phyloP scores from a whole-genome alignment of 345 rosid species.

The Syzygium jambos region DNA sequence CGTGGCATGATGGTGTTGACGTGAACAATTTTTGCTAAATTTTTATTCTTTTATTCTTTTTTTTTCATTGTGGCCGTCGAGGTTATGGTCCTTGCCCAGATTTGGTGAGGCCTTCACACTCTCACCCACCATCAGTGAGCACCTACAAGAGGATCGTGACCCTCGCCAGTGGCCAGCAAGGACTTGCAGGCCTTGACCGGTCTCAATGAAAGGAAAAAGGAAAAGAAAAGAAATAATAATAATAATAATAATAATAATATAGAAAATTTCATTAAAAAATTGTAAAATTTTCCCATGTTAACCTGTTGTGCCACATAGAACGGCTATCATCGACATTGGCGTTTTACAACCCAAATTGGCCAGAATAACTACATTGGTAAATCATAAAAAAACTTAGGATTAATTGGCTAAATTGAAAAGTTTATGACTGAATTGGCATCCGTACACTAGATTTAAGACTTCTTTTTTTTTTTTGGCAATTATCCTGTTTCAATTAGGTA shows the following conservation, averaged over 20 bases:
- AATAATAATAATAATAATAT: too few species aligned
- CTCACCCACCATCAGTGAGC: too few species aligned
- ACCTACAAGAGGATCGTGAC: too few species aligned
- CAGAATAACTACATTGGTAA: rapidly evolving
- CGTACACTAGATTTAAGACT: rapidly evolving
- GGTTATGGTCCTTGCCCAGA: too few species aligned
- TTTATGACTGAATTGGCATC: not conserved
- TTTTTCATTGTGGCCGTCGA: too few species aligned
- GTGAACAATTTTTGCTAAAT: too few species aligned
- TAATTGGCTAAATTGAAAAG: rapidly evolving
- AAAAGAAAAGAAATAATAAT: not conserved
- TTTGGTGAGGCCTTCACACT: too few species aligned
- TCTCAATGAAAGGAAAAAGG: not conserved
- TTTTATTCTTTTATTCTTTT: too few species aligned
- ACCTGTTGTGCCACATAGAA: rapidly evolving
- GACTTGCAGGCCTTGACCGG: rapidly evolving
- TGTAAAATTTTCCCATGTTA: too few species aligned
- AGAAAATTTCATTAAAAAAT: not conserved
- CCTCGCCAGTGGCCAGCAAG: too few species aligned
- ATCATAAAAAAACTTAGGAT: not conserved
- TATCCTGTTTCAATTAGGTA: not conserved
- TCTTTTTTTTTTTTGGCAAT: not conserved
- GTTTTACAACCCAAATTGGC: rapidly evolving
- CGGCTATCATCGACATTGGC: rapidly evolving
- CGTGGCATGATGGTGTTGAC: too few species aligned